Base-by-base conservation (phyloP, 2,329 filamentous ascomycete genomes). In the Bipolaris oryzae region DNA sequence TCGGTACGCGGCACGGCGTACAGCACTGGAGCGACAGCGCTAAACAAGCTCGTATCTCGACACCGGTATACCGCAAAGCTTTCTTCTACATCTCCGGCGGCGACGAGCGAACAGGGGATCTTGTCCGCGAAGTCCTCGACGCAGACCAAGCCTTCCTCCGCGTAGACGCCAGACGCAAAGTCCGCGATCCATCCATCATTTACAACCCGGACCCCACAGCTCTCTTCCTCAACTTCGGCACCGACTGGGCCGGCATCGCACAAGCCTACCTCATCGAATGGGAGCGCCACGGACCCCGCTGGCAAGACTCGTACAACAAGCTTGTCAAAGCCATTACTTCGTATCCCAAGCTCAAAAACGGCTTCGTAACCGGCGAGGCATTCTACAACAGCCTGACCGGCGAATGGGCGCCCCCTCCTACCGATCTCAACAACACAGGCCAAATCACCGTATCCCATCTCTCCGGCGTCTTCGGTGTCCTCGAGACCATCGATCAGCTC, bases 1-100 rank as follows among this genome's bases (percentile, higher is more conserved):
- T 88, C 1, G 86, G 86, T 1, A 87, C 86, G 0, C 78, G 86
- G 3, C 86, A 88, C 57, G 85, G 85, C 1, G 82, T 88, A 0
- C 84, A 87, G 68, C 86, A 88, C 61, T 88, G 79, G 74, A 71
- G 79, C 15, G 86, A 88, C 63, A 86, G 83, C 50, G 80, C 82
- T 0, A 88, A 88, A 66, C 86, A 88, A 70, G 83, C 82, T 0
- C 83, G 86, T 16, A 85, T 88, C 18, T 84, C 85, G 0, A 80
- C 83, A 15, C 80, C 84, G 0, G 80, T 83, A 35, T 87, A 86
- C 63, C 77, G 85, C 7, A 84, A 84, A 63, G 78, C 80, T 33
- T 86, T 84, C 65, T 87, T 81, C 73, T 85, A 83, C 63, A 65
- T 87, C 1, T 80, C 81, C 0, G 84, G 84, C 0, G 84, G 78